These are phyloP conservation scores for Pseudogymnoascus sp. DNA, from an alignment of 2,329 filamentous ascomycete genomes.

Conservation along the genomic window DNA sequence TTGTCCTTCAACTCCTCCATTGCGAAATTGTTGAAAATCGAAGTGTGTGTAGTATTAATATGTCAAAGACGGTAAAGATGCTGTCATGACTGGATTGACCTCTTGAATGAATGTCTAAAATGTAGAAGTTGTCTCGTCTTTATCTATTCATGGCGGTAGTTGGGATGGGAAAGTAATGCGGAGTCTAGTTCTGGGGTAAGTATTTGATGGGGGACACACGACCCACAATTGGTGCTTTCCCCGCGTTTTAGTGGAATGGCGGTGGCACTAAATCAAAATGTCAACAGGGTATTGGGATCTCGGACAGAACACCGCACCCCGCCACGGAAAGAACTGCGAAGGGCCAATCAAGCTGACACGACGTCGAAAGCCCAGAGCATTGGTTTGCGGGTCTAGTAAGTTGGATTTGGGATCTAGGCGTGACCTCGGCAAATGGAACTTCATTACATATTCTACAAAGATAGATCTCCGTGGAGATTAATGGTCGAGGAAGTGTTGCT, in stretches of 20 bases:
- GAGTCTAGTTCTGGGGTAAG: neutral
- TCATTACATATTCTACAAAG: neutral
- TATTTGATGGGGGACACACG: neutral
- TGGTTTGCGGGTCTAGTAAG: neutral
- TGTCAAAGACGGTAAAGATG: neutral
- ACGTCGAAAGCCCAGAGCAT: neutral
- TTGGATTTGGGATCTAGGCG: neutral
- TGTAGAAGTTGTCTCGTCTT: neutral
- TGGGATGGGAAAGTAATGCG: neutral
- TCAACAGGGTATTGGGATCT: neutral
- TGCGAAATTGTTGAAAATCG: neutral
- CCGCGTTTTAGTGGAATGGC: neutral
- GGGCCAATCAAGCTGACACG: neutral
- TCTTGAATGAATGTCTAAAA: neutral
- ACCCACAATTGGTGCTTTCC: neutral
- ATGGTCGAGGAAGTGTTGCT: neutral
- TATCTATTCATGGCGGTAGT: neutral
- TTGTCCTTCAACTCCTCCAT: slow-evolving; percentile 6
- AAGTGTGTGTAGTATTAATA: neutral
- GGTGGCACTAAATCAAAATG: neutral
- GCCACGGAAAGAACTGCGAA: slow-evolving; percentile 1
- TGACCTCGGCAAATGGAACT: neutral
- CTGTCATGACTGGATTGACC: neutral
- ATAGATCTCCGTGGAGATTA: neutral
- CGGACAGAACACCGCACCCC: neutral